Percentiles rank a stretch among this genome's conserved stretches.
phyloP scores from a whole-genome alignment of 306 rosid species.

The Pterocarpus santalinus region DNA sequence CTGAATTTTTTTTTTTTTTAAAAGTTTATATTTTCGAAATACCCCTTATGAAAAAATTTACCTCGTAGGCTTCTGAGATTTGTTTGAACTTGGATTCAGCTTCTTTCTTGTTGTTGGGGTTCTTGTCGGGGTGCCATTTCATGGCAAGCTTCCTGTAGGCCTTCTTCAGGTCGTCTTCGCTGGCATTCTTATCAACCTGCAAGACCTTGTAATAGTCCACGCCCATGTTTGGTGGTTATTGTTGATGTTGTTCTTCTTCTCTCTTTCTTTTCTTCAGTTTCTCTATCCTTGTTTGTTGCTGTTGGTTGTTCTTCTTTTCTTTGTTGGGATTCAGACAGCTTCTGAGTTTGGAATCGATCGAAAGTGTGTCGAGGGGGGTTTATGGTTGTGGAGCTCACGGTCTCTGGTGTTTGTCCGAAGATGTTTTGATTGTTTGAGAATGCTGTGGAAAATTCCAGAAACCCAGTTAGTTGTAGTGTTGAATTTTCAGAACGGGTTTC shows the following conservation, averaged over 20 bases:
- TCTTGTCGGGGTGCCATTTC: constrained; percentile 81
- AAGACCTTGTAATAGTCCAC: constrained; percentile 70
- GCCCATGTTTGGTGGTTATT: constrained; percentile 49
- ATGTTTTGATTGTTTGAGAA: constrained; percentile 39
- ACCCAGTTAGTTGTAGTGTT: not conserved
- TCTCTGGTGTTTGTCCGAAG: not conserved
- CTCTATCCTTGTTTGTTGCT: not conserved
- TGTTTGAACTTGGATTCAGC: constrained; percentile 73
- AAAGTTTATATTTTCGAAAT: not conserved
- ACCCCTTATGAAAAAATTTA: constrained; percentile 13
- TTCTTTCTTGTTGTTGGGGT: constrained; percentile 62
- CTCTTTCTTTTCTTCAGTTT: constrained; percentile 48
- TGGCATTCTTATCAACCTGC: constrained; percentile 66
- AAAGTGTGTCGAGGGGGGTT: not conserved
- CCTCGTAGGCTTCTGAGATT: constrained; percentile 73
- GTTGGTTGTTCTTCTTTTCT: not conserved
- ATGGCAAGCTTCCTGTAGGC: constrained; percentile 74
- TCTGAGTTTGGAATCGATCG: not conserved
- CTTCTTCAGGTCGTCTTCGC: constrained; percentile 66
- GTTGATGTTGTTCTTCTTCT: not conserved
- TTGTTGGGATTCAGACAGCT: not conserved
- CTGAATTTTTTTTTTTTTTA: not conserved
- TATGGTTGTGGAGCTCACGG: not conserved
- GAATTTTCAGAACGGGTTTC: not conserved
- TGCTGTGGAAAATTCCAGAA: constrained; percentile 55